phyloP scores from a whole-genome alignment of 2,329 filamentous ascomycete genomes.

The Curvularia verruculosa region DNA sequence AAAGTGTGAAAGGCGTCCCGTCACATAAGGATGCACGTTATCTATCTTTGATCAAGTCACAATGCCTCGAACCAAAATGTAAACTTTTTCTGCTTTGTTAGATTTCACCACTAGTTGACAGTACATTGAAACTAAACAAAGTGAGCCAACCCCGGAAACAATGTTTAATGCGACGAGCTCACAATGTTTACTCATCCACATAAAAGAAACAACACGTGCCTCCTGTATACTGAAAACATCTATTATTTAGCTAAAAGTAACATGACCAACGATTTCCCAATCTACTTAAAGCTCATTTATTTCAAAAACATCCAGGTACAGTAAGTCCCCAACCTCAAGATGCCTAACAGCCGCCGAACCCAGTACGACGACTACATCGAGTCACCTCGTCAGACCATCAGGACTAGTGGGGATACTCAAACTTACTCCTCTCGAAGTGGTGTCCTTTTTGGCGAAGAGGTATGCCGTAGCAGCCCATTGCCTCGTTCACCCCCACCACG shows the following conservation, averaged over 20 bases:
- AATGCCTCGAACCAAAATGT: too few species aligned
- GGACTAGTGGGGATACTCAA: neutral
- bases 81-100: too few species aligned
- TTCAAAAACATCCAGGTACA: neutral
- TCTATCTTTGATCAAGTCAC: too few species aligned
- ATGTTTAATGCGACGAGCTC: neutral
- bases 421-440: neutral
- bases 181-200: neutral
- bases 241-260: neutral
- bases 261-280: neutral
- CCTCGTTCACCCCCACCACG: neutral
- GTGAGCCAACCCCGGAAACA: neutral
- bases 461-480: neutral
- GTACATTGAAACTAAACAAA: neutral
- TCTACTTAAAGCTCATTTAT: neutral
- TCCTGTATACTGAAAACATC: neutral
- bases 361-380: neutral
- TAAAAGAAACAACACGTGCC: neutral
- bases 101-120: neutral
- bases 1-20: too few species aligned
- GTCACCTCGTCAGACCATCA: neutral
- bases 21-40: too few species aligned
- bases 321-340: neutral
- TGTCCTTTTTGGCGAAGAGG: neutral
- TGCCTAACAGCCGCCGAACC: neutral